Evolutionary conservation across 192 early-diverging fungal genomes (phyloP), one percentile per base, ranked within the genome.

Genomic region (Allomyces macrogynus): DNA sequence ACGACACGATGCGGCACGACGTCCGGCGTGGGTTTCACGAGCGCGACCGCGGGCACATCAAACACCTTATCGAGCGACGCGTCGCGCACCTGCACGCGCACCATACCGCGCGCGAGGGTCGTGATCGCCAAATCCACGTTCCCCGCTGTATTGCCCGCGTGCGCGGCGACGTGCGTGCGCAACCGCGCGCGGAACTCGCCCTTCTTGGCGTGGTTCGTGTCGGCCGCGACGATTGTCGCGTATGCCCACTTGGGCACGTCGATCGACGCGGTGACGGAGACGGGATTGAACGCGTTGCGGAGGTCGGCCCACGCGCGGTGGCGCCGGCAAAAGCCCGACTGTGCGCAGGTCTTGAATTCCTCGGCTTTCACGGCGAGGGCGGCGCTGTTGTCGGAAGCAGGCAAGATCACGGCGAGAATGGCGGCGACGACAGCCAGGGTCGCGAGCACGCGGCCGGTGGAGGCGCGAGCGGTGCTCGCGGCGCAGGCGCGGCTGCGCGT

Each of bases 341-440:
- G 87, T 23, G 82, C 73, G 72, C 93, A 95, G 0, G 77, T 86
- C 71, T 92, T 94, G 70, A 99, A 99, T 72, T 99, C 93, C 66
- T 88, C 85, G 20, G 69, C 71, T 67, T 89, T 89, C 61, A 87
- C 81, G 0, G 83, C 86, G 14, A 62, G 57, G 3, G 60, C 73
- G n/a, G 43, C 70, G 7, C 7, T 40, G 32, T 40, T 40, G 32
- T 40, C 8, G 18, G 65, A 69, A 0, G 65, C 65, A 16, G 70
- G 60, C 63, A 73, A 61, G 67, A 69, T 40, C 43, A 63, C 63
- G 16, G 68, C 49, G 49, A 57, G 16, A 20, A 57, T 14, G 8
- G 49, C 49, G 12, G 20, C 16, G 12, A n/a, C 20, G 49, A 14
- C 16, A 16, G 20, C 49, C 16, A 57, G 49, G 49, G 49, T 40